phyloP scores from a whole-genome alignment of 176 grass and related monocot genomes.

The Juncus effusus region DNA sequence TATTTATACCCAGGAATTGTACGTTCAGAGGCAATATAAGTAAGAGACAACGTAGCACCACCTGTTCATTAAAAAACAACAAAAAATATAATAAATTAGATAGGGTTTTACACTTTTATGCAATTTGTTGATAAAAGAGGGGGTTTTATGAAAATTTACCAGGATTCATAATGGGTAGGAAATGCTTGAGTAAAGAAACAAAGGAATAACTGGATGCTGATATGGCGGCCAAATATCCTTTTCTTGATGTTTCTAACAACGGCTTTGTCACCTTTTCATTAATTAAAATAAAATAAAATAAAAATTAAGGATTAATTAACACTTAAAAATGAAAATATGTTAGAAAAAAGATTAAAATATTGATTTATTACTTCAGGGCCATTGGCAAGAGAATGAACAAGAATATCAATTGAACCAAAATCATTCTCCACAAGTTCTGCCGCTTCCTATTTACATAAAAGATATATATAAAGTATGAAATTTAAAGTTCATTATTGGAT shows the following conservation, averaged over 20 bases:
- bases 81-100: slow-evolving; percentile 10
- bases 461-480: slow-evolving; percentile 4
- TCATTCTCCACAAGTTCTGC: slow-evolving; percentile 85
- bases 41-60: slow-evolving; percentile 80
- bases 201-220: slow-evolving; percentile 97
- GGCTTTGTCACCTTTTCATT: slow-evolving; percentile 67
- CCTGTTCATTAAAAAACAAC: slow-evolving; percentile 39
- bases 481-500: not conserved
- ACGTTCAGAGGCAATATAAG: slow-evolving; percentile 92
- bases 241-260: slow-evolving; percentile 92
- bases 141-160: slow-evolving; percentile 34
- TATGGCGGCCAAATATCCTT: slow-evolving; percentile 85
- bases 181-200: slow-evolving; percentile 82
- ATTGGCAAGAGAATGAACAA: slow-evolving; percentile 96
- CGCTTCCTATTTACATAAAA: slow-evolving; percentile 58
- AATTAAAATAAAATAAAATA: slow-evolving; percentile 16
- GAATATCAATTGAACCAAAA: slow-evolving; percentile 97
- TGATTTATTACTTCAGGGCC: slow-evolving; percentile 60
- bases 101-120: not conserved
- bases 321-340: too few species aligned
- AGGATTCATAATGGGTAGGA: slow-evolving; percentile 94
- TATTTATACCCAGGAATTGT: slow-evolving; percentile 70
- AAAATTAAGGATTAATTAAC: not conserved
- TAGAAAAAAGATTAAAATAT: too few species aligned
- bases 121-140: slow-evolving; percentile 7